A percentile compares a stretch with the other conserved stretches of the same genome.
These are phyloP conservation scores for Leptographium flavum DNA, from an alignment of 2,329 filamentous ascomycete species.

Conservation along the genomic window DNA sequence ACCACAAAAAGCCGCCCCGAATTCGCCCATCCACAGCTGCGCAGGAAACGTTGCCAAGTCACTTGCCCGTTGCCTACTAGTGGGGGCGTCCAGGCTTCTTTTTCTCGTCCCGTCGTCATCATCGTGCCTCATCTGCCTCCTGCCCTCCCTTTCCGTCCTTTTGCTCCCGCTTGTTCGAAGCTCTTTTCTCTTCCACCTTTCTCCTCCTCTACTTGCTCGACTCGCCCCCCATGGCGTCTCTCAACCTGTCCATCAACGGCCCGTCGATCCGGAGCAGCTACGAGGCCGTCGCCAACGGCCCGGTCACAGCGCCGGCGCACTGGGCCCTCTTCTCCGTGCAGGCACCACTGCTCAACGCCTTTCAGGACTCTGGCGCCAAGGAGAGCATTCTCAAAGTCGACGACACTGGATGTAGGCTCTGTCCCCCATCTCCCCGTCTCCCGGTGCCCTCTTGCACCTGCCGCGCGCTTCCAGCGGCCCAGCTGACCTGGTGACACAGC, in stretches of 20 bases:
- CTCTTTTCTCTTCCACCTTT: constrained; percentile 2
- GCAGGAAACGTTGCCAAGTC: neutral
- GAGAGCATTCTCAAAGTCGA: constrained; percentile 95
- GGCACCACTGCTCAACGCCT: constrained; percentile 81
- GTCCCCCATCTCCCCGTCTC: neutral
- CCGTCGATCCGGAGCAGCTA: constrained; percentile 77
- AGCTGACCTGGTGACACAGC: constrained; percentile 37
- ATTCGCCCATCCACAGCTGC: neutral
- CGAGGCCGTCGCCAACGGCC: constrained; percentile 40
- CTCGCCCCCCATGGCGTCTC: constrained; percentile 50
- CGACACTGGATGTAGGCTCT: constrained; percentile 60
- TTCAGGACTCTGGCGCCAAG: constrained; percentile 73
- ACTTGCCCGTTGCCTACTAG: too few species aligned
- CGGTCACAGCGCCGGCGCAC: constrained; percentile 48
- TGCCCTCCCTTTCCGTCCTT: neutral
- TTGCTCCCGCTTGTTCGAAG: neutral
- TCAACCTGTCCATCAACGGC: constrained; percentile 68
- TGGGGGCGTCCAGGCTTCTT: neutral
- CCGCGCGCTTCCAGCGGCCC: too few species aligned
- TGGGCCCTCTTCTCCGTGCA: constrained; percentile 94
- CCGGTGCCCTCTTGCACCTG: neutral
- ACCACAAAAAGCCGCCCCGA: neutral
- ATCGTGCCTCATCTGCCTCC: neutral
- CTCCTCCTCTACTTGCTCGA: neutral
- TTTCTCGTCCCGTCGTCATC: neutral